Evolutionary conservation across 768 basidiomycete genomes (phyloP).

Genomic region (Phylloporus sp.): DNA sequence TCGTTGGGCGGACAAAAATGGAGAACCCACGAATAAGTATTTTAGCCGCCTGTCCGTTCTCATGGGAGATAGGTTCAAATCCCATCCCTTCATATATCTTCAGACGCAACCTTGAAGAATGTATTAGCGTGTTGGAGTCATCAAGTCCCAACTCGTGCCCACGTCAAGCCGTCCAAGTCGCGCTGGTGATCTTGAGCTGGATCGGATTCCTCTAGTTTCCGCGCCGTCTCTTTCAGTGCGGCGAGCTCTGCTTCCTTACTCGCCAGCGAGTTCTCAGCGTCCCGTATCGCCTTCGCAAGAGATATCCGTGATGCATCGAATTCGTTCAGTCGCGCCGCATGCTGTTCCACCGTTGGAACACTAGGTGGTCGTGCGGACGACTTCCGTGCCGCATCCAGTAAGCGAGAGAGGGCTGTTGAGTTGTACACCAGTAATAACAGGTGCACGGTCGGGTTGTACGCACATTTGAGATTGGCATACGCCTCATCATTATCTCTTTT

Average conservation of each 20-base stretch:
- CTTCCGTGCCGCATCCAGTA: conserved; percentile 63
- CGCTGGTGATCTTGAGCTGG: conserved; percentile 68
- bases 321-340: conserved; percentile 57
- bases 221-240: conserved; percentile 60
- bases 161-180: conserved; percentile 68
- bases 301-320: conserved; percentile 61
- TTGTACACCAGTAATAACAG: neutral
- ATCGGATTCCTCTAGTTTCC: conserved; percentile 61
- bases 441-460: conserved; percentile 1
- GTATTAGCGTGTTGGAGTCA: conserved; percentile 1
- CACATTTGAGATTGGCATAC: conserved; percentile 62
- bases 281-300: conserved; percentile 71
- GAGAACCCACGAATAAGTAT: conserved; percentile 64
- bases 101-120: conserved; percentile 52
- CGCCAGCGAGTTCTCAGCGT: conserved; percentile 60
- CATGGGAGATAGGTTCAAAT: conserved; percentile 61
- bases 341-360: conserved; percentile 64
- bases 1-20: neutral
- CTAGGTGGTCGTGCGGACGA: conserved; percentile 68
- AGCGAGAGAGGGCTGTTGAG: conserved; percentile 53
- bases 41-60: conserved; percentile 47
- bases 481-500: conserved; percentile 69
- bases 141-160: conserved; percentile 26
- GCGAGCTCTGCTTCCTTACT: conserved; percentile 70
- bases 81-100: conserved; percentile 69